A percentile compares a stretch with the other conserved stretches of the same genome.
Conservation (phyloP, 2,329 filamentous ascomycete species). For the Trichoderma lentiforme region DNA sequence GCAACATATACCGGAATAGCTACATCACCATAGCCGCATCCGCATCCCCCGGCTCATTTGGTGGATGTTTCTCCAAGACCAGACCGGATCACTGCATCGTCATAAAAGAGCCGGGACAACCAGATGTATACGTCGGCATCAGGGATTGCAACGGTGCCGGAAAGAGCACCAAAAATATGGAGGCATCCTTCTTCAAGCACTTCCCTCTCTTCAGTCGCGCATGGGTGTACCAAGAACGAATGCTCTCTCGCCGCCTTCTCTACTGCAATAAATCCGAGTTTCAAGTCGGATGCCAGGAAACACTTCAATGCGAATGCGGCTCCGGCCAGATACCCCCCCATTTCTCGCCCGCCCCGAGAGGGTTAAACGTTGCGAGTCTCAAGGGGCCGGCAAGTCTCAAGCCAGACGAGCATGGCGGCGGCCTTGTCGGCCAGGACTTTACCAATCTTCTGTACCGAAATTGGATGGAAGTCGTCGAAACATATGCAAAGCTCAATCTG, state of each 20-base stretch:
- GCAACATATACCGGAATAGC: background rate
- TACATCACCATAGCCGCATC: background rate
- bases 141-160: background rate
- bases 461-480: constrained; percentile 1
- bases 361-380: background rate
- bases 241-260: background rate
- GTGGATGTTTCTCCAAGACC: background rate
- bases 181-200: background rate
- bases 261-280: background rate
- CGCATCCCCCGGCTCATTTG: background rate
- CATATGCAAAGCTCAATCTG: constrained; percentile 3
- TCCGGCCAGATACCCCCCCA: background rate
- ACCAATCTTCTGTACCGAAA: background rate
- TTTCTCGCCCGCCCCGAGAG: background rate
- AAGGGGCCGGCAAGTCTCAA: background rate
- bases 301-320: background rate
- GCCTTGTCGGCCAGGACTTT: background rate
- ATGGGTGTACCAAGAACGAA: background rate
- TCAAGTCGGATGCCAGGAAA: background rate
- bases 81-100: background rate
- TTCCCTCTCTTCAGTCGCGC: background rate
- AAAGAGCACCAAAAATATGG: background rate
- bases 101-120: background rate
- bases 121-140: background rate
- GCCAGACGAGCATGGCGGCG: background rate